phyloP scores from a whole-genome alignment of 805 yeast species.

The Ogataea dorogensis region DNA sequence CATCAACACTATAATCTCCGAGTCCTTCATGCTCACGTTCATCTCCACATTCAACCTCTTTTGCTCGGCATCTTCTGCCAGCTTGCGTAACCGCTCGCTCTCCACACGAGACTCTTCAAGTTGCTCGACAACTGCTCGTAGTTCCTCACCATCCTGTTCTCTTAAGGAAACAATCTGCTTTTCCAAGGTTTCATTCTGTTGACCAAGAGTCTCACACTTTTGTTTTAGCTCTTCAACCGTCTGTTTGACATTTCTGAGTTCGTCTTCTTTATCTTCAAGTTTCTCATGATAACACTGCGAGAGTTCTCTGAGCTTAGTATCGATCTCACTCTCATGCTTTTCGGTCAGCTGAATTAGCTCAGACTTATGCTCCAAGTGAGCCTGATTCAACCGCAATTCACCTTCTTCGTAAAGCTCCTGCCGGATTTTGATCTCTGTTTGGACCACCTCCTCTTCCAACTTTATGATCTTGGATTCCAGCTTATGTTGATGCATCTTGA shows the following conservation, averaged over 20 bases:
- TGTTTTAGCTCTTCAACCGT: conserved; percentile 14
- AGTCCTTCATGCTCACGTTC: conserved; percentile 7
- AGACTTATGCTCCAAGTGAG: conserved; percentile 34
- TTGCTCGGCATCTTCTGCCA: conserved; percentile 9
- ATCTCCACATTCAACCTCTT: conserved; percentile 5
- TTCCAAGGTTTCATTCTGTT: conserved; percentile 10
- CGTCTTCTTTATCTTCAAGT: conserved; percentile 22
- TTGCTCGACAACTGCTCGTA: conserved; percentile 4
- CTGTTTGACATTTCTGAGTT: conserved; percentile 6
- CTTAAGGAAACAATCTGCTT: conserved; percentile 4
- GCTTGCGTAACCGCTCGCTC: conserved; percentile 3
- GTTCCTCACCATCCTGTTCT: conserved; percentile 8
- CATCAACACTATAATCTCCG: conserved; percentile 10
- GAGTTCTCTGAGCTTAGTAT: conserved; percentile 31
- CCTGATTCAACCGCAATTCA: conserved; percentile 37
- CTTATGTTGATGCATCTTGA: conserved; percentile 25
- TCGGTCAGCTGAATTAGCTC: conserved; percentile 36
- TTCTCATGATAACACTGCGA: conserved; percentile 35
- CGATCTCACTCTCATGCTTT: conserved; percentile 24
- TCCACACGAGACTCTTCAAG: conserved; percentile 10
- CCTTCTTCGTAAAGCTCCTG: conserved; percentile 32
- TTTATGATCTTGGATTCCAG: conserved; percentile 25
- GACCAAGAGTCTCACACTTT: conserved; percentile 7
- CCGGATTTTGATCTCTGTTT: conserved; percentile 33
- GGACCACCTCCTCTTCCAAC: conserved; percentile 28